Percentiles rank a stretch among this genome's conserved stretches.
Conservation (phyloP, 768 basidiomycete genomes). For the Royoungia palumana region DNA sequence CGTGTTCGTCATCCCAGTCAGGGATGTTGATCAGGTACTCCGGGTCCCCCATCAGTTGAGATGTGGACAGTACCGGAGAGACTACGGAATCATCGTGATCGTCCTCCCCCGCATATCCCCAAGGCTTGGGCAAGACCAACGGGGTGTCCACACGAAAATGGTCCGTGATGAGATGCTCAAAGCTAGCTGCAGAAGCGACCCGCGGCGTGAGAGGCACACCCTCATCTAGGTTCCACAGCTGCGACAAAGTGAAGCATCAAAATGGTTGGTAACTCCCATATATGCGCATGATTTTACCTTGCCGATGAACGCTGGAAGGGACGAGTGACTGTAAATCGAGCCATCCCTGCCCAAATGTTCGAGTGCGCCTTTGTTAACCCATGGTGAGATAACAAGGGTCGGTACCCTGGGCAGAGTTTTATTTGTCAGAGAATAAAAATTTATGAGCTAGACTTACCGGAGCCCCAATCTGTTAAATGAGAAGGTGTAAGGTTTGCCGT, state of each 20-base stretch:
- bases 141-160: conserved; percentile 17
- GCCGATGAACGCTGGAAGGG: conserved; percentile 21
- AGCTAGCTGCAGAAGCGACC: conserved; percentile 17
- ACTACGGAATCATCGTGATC: too few relatives aligned
- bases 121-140: conserved; percentile 15
- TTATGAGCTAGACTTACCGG: conserved; percentile 11
- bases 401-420: conserved; percentile 9
- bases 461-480: conserved; percentile 23
- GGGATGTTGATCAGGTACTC: too few relatives aligned
- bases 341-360: conserved; percentile 10
- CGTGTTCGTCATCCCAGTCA: too few relatives aligned
- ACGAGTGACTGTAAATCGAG: conserved; percentile 20
- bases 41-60: too few relatives aligned
- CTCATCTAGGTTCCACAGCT: conserved; percentile 27
- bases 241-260: not conserved
- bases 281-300: conserved; percentile 8
- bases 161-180: conserved; percentile 25
- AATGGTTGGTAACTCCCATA: too few relatives aligned
- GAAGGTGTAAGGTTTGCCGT: conserved; percentile 21
- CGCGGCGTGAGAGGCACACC: conserved; percentile 23
- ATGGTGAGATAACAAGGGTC: conserved; percentile 21
- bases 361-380: conserved; percentile 21
- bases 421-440: not conserved
- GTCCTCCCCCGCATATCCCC: conserved; percentile 12
- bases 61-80: too few relatives aligned